These are phyloP conservation scores for Parasarocladium wereldwijsianum DNA, from an alignment of 2,329 filamentous ascomycete species.

Conservation along the genomic window DNA sequence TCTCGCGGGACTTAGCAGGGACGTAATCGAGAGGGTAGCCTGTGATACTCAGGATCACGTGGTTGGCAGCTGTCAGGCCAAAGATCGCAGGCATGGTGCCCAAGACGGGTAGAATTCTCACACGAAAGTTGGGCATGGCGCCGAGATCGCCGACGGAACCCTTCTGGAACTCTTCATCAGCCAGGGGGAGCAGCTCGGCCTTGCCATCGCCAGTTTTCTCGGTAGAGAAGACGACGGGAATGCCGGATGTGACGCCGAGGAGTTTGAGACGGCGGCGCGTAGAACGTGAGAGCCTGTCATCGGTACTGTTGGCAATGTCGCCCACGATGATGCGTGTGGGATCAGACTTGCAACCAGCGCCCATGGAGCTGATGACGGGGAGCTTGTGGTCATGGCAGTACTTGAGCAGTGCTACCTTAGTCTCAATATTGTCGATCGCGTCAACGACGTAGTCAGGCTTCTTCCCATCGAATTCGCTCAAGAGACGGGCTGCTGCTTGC, in stretches of 20 bases:
- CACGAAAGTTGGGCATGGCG: conserved; percentile 81
- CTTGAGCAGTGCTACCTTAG: conserved; percentile 78
- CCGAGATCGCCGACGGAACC: conserved; percentile 76
- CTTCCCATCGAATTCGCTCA: conserved; percentile 38
- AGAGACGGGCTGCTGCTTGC: conserved; percentile 46
- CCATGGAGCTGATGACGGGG: conserved; percentile 87
- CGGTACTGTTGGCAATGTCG: conserved; percentile 76
- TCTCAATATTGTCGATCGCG: conserved; percentile 96
- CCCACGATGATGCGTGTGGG: conserved; percentile 76
- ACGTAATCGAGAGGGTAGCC: conserved; percentile 81
- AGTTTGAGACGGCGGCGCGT: conserved; percentile 69
- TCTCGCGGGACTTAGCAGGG: conserved; percentile 68
- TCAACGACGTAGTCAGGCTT: conserved; percentile 83
- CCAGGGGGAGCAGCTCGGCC: conserved; percentile 71
- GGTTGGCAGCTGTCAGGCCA: conserved; percentile 80
- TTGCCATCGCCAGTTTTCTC: conserved; percentile 86
- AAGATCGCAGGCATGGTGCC: conserved; percentile 98
- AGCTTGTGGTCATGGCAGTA: conserved; percentile 71
- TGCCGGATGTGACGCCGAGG: conserved; percentile 66
- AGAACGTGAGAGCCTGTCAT: conserved; percentile 75
- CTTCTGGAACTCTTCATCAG: conserved; percentile 78
- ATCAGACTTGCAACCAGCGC: conserved; percentile 84
- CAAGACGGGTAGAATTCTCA: conserved; percentile 85
- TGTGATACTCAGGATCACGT: conserved; percentile 69
- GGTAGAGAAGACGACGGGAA: conserved; percentile 83